phyloP scores from a whole-genome alignment of 768 basidiomycete species.

The Hericium coralloides region DNA sequence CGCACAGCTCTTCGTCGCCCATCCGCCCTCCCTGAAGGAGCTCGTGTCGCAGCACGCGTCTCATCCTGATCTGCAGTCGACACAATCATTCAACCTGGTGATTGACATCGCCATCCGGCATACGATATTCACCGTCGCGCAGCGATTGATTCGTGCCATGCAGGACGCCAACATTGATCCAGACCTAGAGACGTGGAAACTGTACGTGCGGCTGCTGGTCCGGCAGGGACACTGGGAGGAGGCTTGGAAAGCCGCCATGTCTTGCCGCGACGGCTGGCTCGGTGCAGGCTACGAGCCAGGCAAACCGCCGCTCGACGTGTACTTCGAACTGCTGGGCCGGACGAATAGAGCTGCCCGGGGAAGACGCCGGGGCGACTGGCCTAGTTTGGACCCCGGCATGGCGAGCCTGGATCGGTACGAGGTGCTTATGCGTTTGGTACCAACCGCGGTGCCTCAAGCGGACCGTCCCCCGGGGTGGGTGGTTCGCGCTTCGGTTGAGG shows the following conservation, averaged over 20 bases:
- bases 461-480: constrained; percentile 2
- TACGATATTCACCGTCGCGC: constrained; percentile 37
- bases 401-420: constrained; percentile 3
- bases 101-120: constrained; percentile 41
- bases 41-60: constrained; percentile 38
- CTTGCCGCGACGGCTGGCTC: not conserved
- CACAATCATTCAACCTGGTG: constrained; percentile 36
- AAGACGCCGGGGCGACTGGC: constrained; percentile 8
- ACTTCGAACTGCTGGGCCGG: constrained; percentile 52
- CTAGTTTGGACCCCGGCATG: constrained; percentile 11
- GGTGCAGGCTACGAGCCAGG: constrained; percentile 2
- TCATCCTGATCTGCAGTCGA: constrained; percentile 31
- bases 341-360: constrained; percentile 28
- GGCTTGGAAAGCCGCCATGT: constrained; percentile 35
- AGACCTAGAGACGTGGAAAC: constrained; percentile 47
- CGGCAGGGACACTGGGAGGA: constrained; percentile 45
- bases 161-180: constrained; percentile 28
- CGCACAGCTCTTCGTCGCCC: too few species aligned
- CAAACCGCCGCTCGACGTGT: constrained; percentile 36
- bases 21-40: constrained; percentile 5
- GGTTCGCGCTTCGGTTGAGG: constrained; percentile 4
- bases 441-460: not conserved
- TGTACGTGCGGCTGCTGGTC: constrained; percentile 49
- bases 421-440: constrained; percentile 2
- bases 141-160: constrained; percentile 41